Conservation (phyloP, 2,329 filamentous ascomycete species). For the Ceratocystis eucalypticola region DNA sequence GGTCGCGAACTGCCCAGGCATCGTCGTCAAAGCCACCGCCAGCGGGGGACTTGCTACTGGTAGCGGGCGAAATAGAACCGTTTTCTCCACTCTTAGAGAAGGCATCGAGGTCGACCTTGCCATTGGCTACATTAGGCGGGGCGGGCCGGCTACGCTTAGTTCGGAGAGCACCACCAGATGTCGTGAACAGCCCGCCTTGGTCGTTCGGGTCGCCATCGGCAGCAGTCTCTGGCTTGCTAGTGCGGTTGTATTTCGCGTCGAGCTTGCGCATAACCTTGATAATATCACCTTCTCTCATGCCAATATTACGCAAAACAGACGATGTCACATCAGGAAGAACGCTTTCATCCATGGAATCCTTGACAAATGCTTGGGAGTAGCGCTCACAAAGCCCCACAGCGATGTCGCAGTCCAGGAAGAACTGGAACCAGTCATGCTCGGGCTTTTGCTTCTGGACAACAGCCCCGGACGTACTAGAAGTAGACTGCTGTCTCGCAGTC, state of each 20-base stretch:
- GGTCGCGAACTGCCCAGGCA: constrained; percentile 83
- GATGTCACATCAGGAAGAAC: constrained; percentile 81
- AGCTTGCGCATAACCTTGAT: constrained; percentile 85
- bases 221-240: constrained; percentile 39
- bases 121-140: constrained; percentile 71
- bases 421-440: constrained; percentile 97
- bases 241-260: constrained; percentile 65
- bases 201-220: constrained; percentile 48
- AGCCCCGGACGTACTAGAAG: constrained; percentile 39
- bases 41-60: constrained; percentile 23
- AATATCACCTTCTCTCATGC: constrained; percentile 92
- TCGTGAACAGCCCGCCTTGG: constrained; percentile 66
- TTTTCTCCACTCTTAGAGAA: constrained; percentile 48
- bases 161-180: constrained; percentile 74
- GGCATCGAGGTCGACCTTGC: constrained; percentile 75
- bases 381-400: constrained; percentile 86
- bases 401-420: constrained; percentile 87
- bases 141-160: constrained; percentile 92
- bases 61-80: constrained; percentile 20
- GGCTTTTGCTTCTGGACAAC: constrained; percentile 46
- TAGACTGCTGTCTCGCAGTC: constrained; percentile 32
- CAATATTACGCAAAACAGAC: constrained; percentile 68
- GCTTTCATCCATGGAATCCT: constrained; percentile 92
- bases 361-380: constrained; percentile 76
- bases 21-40: constrained; percentile 76